Evolutionary conservation across 1,139 yeast genomes (phyloP).

Genomic region (Lodderomyces jiufengensis): DNA sequence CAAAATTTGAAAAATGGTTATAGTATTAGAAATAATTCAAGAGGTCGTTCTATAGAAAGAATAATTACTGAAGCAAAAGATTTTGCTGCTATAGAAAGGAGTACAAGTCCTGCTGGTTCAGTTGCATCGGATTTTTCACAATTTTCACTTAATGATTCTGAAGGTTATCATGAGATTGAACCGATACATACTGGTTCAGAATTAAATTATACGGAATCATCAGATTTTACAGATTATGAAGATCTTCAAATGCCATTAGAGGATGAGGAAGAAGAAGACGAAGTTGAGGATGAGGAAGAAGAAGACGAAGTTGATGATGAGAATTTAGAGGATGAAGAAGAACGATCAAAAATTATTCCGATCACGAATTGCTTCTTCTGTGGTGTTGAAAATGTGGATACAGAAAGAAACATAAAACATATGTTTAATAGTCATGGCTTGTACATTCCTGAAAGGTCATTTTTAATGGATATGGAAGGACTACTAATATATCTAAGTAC

Average conservation of each 20-base stretch:
- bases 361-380: conserved; percentile 41
- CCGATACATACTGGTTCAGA: conserved; percentile 50
- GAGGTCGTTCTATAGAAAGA: conserved; percentile 10
- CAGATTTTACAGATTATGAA: conserved; percentile 34
- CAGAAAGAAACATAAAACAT: conserved; percentile 45
- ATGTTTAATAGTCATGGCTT: conserved; percentile 49
- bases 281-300: conserved; percentile 22
- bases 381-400: conserved; percentile 32
- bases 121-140: conserved; percentile 57
- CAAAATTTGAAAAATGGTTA: conserved; percentile 10
- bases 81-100: conserved; percentile 21
- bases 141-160: conserved; percentile 58
- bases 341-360: conserved; percentile 19
- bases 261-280: conserved; percentile 25
- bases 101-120: conserved; percentile 51
- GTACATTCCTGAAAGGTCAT: conserved; percentile 48
- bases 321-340: conserved; percentile 15
- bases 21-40: conserved; percentile 14
- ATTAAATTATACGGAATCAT: conserved; percentile 39
- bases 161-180: conserved; percentile 20
- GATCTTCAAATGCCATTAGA: conserved; percentile 18
- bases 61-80: conserved; percentile 2
- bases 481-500: conserved; percentile 44
- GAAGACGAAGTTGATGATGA: conserved; percentile 19
- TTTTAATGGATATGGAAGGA: conserved; percentile 41